Percentiles rank a stretch among this genome's conserved stretches.
Evolutionary conservation across 2,329 filamentous ascomycete species (phyloP).

Genomic region (Claviceps paspali): DNA sequence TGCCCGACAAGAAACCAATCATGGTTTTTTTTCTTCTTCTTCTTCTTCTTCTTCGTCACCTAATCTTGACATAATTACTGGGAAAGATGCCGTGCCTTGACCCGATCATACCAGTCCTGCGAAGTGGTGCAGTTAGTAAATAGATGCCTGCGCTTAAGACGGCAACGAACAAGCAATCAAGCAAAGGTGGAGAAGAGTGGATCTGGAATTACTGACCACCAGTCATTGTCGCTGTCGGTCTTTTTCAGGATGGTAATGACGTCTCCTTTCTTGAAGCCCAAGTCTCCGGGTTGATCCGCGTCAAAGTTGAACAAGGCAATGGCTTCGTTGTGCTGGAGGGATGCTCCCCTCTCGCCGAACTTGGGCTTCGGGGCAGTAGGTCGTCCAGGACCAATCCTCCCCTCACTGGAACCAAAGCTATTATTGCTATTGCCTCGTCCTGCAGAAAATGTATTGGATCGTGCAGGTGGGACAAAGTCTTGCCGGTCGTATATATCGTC

Average conservation of each 20-base stretch:
- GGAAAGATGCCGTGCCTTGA: conserved; percentile 83
- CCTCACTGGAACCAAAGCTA: conserved; percentile 16
- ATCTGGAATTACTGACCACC: conserved; percentile 50
- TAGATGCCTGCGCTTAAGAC: background rate
- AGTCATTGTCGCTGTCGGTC: conserved; percentile 86
- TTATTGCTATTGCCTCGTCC: conserved; percentile 14
- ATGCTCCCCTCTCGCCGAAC: conserved; percentile 45
- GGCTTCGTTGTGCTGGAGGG: conserved; percentile 60
- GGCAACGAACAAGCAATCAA: background rate
- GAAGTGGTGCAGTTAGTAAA: background rate
- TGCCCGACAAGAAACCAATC: too few species aligned
- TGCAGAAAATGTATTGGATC: conserved; percentile 37
- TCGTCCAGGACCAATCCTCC: conserved; percentile 48
- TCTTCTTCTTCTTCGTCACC: conserved; percentile 20
- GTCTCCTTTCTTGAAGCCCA: conserved; percentile 95
- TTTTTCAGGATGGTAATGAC: conserved; percentile 89
- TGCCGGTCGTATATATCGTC: conserved; percentile 59
- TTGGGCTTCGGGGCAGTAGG: conserved; percentile 83
- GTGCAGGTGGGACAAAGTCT: conserved; percentile 23
- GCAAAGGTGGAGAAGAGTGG: background rate
- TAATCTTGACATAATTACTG: conserved; percentile 61
- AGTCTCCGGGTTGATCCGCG: conserved; percentile 77
- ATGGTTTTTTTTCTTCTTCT: too few species aligned
- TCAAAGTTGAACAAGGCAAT: conserved; percentile 90
- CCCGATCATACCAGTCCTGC: conserved; percentile 76